These are phyloP conservation scores for Claviceps sp. DNA, from an alignment of 2,329 filamentous ascomycete species.

Conservation along the genomic window DNA sequence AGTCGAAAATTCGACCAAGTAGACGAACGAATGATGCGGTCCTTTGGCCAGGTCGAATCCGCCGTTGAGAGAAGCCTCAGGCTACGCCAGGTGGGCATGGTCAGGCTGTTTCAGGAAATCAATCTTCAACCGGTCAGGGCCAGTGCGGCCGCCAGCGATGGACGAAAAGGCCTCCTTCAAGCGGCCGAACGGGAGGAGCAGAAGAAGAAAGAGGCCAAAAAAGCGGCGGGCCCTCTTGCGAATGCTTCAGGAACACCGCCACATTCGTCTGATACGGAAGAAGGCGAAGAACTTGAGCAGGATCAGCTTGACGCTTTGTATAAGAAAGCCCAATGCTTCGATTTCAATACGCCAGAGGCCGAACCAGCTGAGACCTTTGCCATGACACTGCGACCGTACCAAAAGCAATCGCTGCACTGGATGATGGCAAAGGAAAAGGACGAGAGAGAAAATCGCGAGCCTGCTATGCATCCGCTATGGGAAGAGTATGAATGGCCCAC, in stretches of 20 bases:
- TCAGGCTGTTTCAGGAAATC: conserved; percentile 81
- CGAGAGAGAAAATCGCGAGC: conserved; percentile 53
- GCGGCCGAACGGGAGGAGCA: conserved; percentile 84
- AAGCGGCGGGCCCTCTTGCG: conserved; percentile 11
- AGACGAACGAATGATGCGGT: conserved; percentile 55
- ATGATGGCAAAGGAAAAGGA: conserved; percentile 91
- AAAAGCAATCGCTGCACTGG: conserved; percentile 92
- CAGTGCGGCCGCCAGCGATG: conserved; percentile 67
- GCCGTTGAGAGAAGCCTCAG: conserved; percentile 72
- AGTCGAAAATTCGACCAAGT: conserved; percentile 43
- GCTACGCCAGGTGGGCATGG: conserved; percentile 72
- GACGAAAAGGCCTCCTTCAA: conserved; percentile 69
- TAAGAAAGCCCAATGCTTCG: conserved; percentile 91
- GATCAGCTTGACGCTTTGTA: conserved; percentile 91
- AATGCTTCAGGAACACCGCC: conserved; percentile 36
- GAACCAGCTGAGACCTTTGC: conserved; percentile 72
- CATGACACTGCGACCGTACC: conserved; percentile 78
- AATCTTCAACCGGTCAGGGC: conserved; percentile 62
- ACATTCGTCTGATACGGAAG: conserved; percentile 55
- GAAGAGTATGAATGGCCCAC: conserved; percentile 86
- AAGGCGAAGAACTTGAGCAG: conserved; percentile 84
- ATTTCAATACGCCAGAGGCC: conserved; percentile 80
- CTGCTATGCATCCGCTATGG: conserved; percentile 94
- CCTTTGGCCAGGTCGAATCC: conserved; percentile 80
- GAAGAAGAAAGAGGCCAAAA: conserved; percentile 42